Evolutionary conservation across 768 basidiomycete genomes (phyloP).

Genomic region (Suillus brevipes): DNA sequence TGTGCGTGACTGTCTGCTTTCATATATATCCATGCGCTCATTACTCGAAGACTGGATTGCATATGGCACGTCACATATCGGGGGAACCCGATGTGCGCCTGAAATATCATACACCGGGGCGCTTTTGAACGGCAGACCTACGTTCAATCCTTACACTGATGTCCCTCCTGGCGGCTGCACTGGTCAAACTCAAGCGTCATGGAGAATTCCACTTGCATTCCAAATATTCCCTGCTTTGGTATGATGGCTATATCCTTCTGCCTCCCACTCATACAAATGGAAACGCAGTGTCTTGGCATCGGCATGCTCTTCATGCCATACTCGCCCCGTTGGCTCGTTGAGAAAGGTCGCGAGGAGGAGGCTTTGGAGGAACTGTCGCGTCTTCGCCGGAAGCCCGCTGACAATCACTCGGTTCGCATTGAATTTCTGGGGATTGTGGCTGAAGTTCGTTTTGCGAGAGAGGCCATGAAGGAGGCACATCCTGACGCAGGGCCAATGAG

Average conservation of each 20-base stretch:
- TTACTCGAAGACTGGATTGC: constrained; percentile 32
- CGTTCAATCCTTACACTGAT: constrained; percentile 30
- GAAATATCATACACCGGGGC: constrained; percentile 31
- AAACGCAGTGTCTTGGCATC: constrained; percentile 27
- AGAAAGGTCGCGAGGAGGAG: constrained; percentile 38
- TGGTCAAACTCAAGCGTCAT: constrained; percentile 31
- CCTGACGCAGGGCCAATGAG: constrained; percentile 25
- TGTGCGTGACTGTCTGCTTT: constrained; percentile 20
- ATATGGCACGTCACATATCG: constrained; percentile 35
- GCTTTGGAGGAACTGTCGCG: constrained; percentile 35
- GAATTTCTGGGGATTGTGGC: constrained; percentile 43
- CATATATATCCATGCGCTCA: too few relatives aligned
- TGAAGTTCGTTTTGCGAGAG: constrained; percentile 32
- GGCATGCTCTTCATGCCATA: constrained; percentile 40
- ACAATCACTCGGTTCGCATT: constrained; percentile 35
- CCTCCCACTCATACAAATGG: not conserved
- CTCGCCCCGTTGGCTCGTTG: constrained; percentile 47
- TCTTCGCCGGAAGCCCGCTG: constrained; percentile 34
- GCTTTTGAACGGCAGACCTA: constrained; percentile 33
- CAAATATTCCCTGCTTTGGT: constrained; percentile 41
- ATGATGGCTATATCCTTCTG: constrained; percentile 16
- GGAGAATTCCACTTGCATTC: constrained; percentile 38
- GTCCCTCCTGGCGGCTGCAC: constrained; percentile 34
- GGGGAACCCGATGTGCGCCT: constrained; percentile 32
- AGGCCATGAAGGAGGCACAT: constrained; percentile 18